A percentile compares a stretch with the other conserved stretches of the same genome.
Evolutionary conservation across 768 basidiomycete genomes (phyloP).

Genomic region (Podaxis pistillaris): DNA sequence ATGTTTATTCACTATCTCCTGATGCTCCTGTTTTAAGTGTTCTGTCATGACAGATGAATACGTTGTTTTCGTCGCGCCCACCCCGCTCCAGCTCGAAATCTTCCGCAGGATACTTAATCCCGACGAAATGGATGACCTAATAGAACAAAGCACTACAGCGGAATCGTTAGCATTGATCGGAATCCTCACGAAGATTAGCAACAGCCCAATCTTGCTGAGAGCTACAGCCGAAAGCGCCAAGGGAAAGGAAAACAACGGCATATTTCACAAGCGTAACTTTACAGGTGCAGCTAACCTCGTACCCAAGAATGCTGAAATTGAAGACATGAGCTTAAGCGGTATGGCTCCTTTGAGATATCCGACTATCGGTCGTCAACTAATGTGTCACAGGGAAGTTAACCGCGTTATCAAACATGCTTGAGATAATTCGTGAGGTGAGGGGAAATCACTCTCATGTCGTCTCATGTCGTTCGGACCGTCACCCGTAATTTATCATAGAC

Average conservation of each 20-base stretch:
- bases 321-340: conserved; percentile 85
- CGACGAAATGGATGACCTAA: conserved; percentile 62
- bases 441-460: not conserved
- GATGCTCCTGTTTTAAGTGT: not conserved
- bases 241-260: conserved; percentile 26
- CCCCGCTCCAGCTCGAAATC: conserved; percentile 76
- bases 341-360: conserved; percentile 16
- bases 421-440: conserved; percentile 54
- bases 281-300: conserved; percentile 61
- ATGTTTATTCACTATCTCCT: conserved; percentile 23
- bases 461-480: not conserved
- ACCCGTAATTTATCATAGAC: conserved; percentile 34
- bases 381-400: conserved; percentile 66
- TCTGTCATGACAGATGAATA: conserved; percentile 73
- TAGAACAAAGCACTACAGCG: conserved; percentile 64
- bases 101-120: conserved; percentile 75
- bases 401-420: conserved; percentile 64
- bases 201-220: conserved; percentile 84
- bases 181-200: conserved; percentile 86
- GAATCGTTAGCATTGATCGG: conserved; percentile 80
- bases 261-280: conserved; percentile 45
- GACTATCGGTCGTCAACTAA: not conserved
- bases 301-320: conserved; percentile 56
- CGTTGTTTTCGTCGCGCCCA: conserved; percentile 94
- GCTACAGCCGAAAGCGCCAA: conserved; percentile 69